Base-by-base conservation (phyloP, 768 basidiomycete species). In the Gautieria morchelliformis region DNA sequence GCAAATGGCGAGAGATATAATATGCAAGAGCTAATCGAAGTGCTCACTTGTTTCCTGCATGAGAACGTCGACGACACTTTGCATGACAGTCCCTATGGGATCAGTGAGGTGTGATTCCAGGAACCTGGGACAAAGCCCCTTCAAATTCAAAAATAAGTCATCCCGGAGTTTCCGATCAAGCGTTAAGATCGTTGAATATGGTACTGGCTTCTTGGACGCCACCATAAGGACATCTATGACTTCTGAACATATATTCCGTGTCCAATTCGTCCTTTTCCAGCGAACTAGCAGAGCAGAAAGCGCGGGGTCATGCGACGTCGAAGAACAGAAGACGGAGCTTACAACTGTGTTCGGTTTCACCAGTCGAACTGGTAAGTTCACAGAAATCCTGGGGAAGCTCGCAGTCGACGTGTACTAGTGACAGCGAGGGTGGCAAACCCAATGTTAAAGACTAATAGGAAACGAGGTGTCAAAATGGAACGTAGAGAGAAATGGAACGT, bases 391-490 rank as follows among this genome's bases (percentile, higher is more conserved):
- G 64, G 0, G 83, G 82, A 49, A 78, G 76, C 58, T 80, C 78
- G 62, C 79, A 84, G 63, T 87, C 85, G 46, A 87, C 82, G 64
- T 87, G 82, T 15, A 75, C 71, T 56, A 85, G 68, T 57, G 74
- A 80, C 51, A 87, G 75, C 12, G 85, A 87, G 5, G 85, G 83
- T 1, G 86, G 85, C 9, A 85, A 79, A 27, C 86, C 83, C 15
- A 87, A 77, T 10, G 48, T 49, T 17, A 49, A n/a, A 17, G 20
- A 4, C 48, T 49, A 24, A n/a, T 8, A 17, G 17, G 42, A 17
- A 44, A n/a, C 5, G 8, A 9, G 3, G 2, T 3, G 14, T 19
- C 48, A 49, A 17, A 17, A 22, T 20, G 19, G 48, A 20, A 30
- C 27, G 27, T 30, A 27, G 7, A 20, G 10, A 22, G n/a, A 33